Evolutionary conservation across 202 grass and related monocot genomes (phyloP).

Genomic region (Carex sylvatica): DNA sequence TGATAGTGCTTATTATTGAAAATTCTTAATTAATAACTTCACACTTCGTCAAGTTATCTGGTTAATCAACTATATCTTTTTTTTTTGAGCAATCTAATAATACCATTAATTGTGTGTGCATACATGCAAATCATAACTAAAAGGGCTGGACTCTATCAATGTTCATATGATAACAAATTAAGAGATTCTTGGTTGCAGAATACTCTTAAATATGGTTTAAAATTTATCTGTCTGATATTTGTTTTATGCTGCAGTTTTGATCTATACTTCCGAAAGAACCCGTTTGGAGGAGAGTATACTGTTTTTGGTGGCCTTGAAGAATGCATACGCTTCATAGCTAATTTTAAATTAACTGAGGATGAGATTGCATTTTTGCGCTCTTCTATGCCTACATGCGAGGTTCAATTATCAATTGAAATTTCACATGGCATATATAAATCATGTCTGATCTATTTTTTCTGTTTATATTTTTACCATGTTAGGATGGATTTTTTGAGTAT

Average conservation of each 20-base stretch:
- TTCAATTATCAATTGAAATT: neutral
- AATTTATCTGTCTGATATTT: neutral
- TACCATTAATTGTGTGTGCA: neutral
- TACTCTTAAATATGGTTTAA: neutral
- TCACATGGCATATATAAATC: neutral
- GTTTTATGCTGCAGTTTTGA: constrained; percentile 53
- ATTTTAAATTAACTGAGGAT: constrained; percentile 73
- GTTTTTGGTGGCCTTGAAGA: constrained; percentile 94
- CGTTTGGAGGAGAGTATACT: constrained; percentile 82
- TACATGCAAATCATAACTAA: neutral
- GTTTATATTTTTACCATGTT: neutral
- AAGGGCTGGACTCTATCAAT: neutral
- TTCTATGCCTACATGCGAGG: constrained; percentile 71
- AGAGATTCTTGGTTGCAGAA: neutral
- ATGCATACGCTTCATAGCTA: constrained; percentile 83
- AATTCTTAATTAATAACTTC: neutral
- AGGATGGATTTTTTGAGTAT: constrained; percentile 62
- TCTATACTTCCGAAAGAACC: constrained; percentile 85
- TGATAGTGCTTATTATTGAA: neutral
- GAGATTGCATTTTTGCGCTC: constrained; percentile 69
- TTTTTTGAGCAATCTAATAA: neutral
- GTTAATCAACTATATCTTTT: neutral
- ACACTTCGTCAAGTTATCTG: neutral
- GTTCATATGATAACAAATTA: neutral
- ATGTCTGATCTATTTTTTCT: neutral